Percentiles rank a stretch among this genome's conserved stretches.
These are phyloP conservation scores for Pyrrhoderma noxium DNA, from an alignment of 1,284 basidiomycete genomes.

Conservation along the genomic window DNA sequence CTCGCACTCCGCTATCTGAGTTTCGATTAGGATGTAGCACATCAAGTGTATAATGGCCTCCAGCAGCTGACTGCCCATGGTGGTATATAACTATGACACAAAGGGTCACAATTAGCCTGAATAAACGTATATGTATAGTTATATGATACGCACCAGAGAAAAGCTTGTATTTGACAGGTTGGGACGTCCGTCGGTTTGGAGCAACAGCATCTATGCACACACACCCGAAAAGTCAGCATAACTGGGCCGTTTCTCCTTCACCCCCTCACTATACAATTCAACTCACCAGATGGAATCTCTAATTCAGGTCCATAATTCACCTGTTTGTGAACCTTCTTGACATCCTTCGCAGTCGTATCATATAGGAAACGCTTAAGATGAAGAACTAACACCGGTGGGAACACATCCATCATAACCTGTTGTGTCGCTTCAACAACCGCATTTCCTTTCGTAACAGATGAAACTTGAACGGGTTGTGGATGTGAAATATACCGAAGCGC, in stretches of 20 bases:
- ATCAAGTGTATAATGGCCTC: conserved; percentile 95
- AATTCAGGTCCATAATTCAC: conserved; percentile 76
- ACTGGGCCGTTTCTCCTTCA: no score
- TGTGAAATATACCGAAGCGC: conserved; percentile 76
- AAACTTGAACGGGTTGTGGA: conserved; percentile 78
- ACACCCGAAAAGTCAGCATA: no score
- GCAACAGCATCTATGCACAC: conserved; percentile 59
- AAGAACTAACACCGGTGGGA: conserved; percentile 83
- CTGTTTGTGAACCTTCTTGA: conserved; percentile 82
- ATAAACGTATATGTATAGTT: neutral
- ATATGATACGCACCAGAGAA: conserved; percentile 64
- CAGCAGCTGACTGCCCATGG: conserved; percentile 84
- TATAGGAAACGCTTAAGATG: conserved; percentile 94
- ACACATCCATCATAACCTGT: conserved; percentile 78
- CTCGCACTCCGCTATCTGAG: conserved; percentile 35
- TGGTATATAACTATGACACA: conserved; percentile 77
- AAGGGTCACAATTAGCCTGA: neutral
- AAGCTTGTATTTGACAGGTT: conserved; percentile 66
- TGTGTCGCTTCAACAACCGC: conserved; percentile 77
- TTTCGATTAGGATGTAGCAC: conserved; percentile 74
- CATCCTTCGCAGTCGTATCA: conserved; percentile 71
- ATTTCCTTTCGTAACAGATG: conserved; percentile 49
- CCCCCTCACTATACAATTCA: no score
- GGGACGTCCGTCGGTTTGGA: conserved; percentile 40
- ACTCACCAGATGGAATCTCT: conserved; percentile 62